These are phyloP conservation scores for Penicillium palitans DNA, from an alignment of 2,329 filamentous ascomycete species.

Conservation along the genomic window DNA sequence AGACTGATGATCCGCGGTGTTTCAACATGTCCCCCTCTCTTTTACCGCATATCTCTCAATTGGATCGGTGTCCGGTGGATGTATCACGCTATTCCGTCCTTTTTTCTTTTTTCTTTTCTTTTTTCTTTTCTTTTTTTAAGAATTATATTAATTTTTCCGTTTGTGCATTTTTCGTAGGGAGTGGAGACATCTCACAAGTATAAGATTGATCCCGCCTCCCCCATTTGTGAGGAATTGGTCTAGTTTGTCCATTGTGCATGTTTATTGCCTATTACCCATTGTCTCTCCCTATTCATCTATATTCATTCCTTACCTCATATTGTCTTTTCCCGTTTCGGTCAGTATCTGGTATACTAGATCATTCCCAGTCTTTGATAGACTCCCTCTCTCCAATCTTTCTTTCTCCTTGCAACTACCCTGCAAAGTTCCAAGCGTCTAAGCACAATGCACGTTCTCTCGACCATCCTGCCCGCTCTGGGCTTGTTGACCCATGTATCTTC, in stretches of 20 bases:
- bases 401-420: slow-evolving; percentile 3
- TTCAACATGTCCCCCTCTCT: slow-evolving; percentile 20
- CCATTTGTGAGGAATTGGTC: neutral
- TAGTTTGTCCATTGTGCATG: slow-evolving; percentile 16
- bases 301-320: slow-evolving; percentile 7
- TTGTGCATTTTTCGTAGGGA: neutral
- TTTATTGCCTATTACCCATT: neutral
- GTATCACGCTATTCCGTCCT: slow-evolving; percentile 21
- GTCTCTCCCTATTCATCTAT: slow-evolving; percentile 15
- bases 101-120: slow-evolving; percentile 9
- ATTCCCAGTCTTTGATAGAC: slow-evolving; percentile 20
- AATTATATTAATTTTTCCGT: slow-evolving; percentile 5
- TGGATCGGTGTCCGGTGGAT: slow-evolving; percentile 30
- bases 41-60: slow-evolving; percentile 25
- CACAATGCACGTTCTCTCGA: slow-evolving; percentile 32
- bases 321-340: slow-evolving; percentile 1
- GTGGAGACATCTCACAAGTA: neutral
- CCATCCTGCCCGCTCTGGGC: slow-evolving; percentile 30
- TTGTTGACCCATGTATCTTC: slow-evolving; percentile 34
- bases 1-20: slow-evolving; percentile 3
- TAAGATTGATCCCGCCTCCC: neutral
- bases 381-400: slow-evolving; percentile 4
- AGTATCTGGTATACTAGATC: slow-evolving; percentile 5
- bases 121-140: slow-evolving; percentile 4
- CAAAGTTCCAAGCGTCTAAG: slow-evolving; percentile 3